phyloP scores from a whole-genome alignment of 164 flowering plant species.

The Macadamia integrifolia region DNA sequence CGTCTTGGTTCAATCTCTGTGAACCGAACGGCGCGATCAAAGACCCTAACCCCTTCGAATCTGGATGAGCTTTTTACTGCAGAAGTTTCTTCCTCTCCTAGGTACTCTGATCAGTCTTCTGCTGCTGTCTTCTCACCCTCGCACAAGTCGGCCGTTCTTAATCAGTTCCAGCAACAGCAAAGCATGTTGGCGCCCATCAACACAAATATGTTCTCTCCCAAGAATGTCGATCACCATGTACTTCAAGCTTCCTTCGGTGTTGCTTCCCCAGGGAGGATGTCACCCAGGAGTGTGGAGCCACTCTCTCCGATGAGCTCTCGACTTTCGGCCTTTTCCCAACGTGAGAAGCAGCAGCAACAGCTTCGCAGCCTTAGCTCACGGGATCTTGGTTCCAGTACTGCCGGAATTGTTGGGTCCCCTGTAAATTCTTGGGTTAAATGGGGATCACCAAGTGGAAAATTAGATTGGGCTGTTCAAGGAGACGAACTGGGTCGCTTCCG shows the following conservation, averaged over 20 bases:
- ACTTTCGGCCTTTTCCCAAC: constrained; percentile 52
- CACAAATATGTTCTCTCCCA: constrained; percentile 60
- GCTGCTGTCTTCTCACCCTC: constrained; percentile 64
- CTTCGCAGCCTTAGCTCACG: constrained; percentile 77
- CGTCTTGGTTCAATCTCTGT: constrained; percentile 34
- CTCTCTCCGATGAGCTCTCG: constrained; percentile 72
- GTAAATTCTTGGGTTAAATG: constrained; percentile 55
- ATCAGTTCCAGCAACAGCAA: constrained; percentile 84
- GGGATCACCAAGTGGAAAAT: constrained; percentile 63
- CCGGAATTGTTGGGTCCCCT: constrained; percentile 45
- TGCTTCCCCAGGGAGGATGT: constrained; percentile 73
- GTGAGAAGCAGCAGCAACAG: constrained; percentile 67
- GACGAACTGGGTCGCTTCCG: constrained; percentile 54
- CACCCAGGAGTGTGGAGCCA: constrained; percentile 74
- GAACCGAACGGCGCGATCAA: constrained; percentile 49
- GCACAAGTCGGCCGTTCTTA: constrained; percentile 66
- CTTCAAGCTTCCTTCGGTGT: constrained; percentile 64
- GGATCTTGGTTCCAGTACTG: constrained; percentile 54
- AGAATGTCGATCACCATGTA: constrained; percentile 56
- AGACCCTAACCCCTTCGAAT: constrained; percentile 61
- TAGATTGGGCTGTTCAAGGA: constrained; percentile 62
- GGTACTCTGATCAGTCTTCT: constrained; percentile 53
- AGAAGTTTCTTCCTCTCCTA: constrained; percentile 55
- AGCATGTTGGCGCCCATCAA: constrained; percentile 75
- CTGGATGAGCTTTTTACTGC: constrained; percentile 79